Base-by-base conservation (phyloP, 257 asterid species). In the Linaria vulgaris region DNA sequence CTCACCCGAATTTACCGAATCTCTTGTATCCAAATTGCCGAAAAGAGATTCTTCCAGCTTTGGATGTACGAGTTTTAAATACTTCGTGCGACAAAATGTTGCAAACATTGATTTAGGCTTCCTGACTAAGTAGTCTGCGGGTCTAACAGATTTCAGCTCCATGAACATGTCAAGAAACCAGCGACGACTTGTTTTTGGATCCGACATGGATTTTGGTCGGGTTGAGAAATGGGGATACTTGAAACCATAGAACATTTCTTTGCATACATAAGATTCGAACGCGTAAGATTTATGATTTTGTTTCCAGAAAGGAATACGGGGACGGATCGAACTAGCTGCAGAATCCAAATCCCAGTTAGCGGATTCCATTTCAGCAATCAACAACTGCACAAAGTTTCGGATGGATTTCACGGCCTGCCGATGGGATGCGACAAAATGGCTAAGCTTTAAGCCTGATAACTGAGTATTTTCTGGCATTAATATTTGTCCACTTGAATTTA, bases 241-340 rank as follows among this genome's bases (percentile, higher is more conserved):
- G 74, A 89, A 87, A n/a, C 85, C 82, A 23, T 87, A 91, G 2
- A 92, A 85, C 96, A 89, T 92, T 60, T 78, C 85, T 23, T 76
- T 64, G 64, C 87, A 82, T 1, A 89, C 83, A 19, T 85, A 89
- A 1, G 97, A 87, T 31, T 89, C 97, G 38, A 89, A 83, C 0
- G 91, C 94, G 38, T 68, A 89, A 50, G 88, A 79, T 31, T 62
- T 70, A 53, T 92, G 83, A 63, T 58, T 83, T 16, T 68, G 37
- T 56, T 78, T 72, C 84, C 79, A 77, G 64, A 76, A 86, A n/a
- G 78, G 48, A 43, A 78, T 72, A 1, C 79, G 85, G 0, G 94
- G 88, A 19, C 76, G 76, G 13, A 92, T 78, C 3, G 87, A 74
- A n/a, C 67, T 61, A 16, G 87, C 99, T 0, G 88, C 96, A 25